A percentile compares a stretch with the other conserved stretches of the same genome.
Conservation (phyloP, 2,329 filamentous ascomycete species). For the Coniochaeta hoffmannii region DNA sequence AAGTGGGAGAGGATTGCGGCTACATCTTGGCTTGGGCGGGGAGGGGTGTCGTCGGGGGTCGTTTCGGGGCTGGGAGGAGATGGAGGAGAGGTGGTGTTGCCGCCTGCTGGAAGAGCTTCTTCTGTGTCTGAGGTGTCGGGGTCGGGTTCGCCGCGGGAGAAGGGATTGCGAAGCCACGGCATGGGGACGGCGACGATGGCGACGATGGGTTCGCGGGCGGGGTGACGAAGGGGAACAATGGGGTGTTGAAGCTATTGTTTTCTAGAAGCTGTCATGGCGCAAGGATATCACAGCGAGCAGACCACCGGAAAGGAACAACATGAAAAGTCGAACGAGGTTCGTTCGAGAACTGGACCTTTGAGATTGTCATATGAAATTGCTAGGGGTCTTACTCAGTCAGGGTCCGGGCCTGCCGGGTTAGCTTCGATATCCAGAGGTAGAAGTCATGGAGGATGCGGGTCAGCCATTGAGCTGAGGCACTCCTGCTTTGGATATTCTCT, state of each 20-base stretch:
- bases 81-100: background rate
- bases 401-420: background rate
- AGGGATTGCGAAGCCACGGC: constrained; percentile 2
- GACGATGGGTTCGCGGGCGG: background rate
- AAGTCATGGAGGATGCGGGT: background rate
- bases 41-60: background rate
- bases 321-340: background rate
- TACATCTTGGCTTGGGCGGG: background rate
- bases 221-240: background rate
- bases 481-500: background rate
- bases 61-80: background rate
- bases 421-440: background rate
- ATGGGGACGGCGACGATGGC: background rate
- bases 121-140: background rate
- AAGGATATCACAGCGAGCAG: background rate
- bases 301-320: background rate
- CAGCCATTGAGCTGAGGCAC: background rate
- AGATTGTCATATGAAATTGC: background rate
- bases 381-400: background rate
- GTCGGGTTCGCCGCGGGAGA: background rate
- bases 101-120: background rate
- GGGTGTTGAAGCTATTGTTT: background rate
- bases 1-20: background rate
- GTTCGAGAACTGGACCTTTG: background rate
- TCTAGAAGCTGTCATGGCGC: background rate